Percentiles rank a stretch among this genome's conserved stretches.
These are phyloP conservation scores for Beauveria varroae DNA, from an alignment of 2,329 filamentous ascomycete genomes.

Conservation along the genomic window DNA sequence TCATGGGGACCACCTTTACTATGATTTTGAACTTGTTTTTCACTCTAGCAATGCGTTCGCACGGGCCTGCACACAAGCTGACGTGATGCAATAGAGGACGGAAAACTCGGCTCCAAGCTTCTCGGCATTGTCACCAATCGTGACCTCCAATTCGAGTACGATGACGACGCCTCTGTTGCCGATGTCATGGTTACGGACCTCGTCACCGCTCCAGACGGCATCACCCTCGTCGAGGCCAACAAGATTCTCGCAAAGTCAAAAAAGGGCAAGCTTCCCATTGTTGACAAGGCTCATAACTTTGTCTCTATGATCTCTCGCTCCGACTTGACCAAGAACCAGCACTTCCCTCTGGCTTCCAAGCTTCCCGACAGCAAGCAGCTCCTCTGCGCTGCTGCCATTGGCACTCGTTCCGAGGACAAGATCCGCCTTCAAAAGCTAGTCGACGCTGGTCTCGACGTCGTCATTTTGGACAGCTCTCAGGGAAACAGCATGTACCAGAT, in stretches of 20 bases:
- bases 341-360: constrained; percentile 95
- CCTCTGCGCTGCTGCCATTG: constrained; percentile 89
- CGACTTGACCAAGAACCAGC: constrained; percentile 96
- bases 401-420: constrained; percentile 92
- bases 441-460: constrained; percentile 90
- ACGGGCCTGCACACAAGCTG: not conserved
- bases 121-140: constrained; percentile 96
- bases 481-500: constrained; percentile 99
- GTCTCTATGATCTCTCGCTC: constrained; percentile 90
- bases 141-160: constrained; percentile 92
- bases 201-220: constrained; percentile 76
- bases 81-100: constrained; percentile 57
- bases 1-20: constrained; percentile 62
- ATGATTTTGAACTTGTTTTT: constrained; percentile 20
- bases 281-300: constrained; percentile 75
- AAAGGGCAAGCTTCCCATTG: constrained; percentile 96
- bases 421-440: constrained; percentile 76
- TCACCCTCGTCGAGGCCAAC: constrained; percentile 84
- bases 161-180: constrained; percentile 64
- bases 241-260: constrained; percentile 88
- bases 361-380: constrained; percentile 95
- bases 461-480: constrained; percentile 92
- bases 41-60: constrained; percentile 11
- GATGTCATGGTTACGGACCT: constrained; percentile 95
- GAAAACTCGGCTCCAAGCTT: constrained; percentile 89